Evolutionary conservation across 23 red algal genomes (phyloP).

Genomic region (Agarophyton chilense): DNA sequence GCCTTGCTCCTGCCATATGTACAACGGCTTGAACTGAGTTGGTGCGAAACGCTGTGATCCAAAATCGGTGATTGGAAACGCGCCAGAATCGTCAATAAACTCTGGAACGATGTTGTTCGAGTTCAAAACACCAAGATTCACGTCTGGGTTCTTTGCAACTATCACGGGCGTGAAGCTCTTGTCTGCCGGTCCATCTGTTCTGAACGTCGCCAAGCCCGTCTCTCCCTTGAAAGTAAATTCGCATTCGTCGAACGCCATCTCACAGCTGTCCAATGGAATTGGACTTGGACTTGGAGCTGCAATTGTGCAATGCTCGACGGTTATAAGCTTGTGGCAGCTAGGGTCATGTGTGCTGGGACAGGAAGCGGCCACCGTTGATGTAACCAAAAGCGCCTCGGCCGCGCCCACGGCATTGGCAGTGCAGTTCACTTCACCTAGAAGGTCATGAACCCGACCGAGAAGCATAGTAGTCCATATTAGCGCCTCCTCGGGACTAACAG

Average conservation of each 20-base stretch:
- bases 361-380: not conserved
- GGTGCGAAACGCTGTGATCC: constrained; percentile 13
- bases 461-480: not conserved
- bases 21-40: constrained; percentile 39
- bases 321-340: not conserved
- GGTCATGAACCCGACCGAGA: not conserved
- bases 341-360: not conserved
- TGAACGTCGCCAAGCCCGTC: not conserved
- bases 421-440: not conserved
- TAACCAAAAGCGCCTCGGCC: not conserved
- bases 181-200: not conserved
- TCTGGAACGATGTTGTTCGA: constrained; percentile 21
- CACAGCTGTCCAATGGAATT: not conserved
- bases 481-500: not conserved
- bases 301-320: not conserved
- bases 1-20: not conserved
- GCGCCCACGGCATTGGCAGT: no score
- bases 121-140: constrained; percentile 21
- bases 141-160: not conserved
- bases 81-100: not conserved
- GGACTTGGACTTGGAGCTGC: not conserved
- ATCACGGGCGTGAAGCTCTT: not conserved
- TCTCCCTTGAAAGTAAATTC: not conserved
- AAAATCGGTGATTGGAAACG: constrained; percentile 7
- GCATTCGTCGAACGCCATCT: not conserved